Evolutionary conservation across 495 filamentous ascomycete species (phyloP).

Genomic region (Talaromyces trachyspermus): DNA sequence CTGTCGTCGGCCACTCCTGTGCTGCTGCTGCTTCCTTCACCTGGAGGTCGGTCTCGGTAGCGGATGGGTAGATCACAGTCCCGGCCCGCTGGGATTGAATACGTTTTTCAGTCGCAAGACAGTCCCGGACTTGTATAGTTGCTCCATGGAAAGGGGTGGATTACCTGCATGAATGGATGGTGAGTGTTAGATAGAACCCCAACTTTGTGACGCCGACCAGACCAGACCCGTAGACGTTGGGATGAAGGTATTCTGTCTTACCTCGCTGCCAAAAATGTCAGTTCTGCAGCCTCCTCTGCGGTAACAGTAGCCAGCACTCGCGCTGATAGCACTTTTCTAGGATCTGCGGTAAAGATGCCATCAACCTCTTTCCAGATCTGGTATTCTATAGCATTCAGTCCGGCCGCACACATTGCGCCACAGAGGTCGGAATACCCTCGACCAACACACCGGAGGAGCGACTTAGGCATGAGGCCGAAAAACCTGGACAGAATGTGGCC

Average conservation of each 20-base stretch:
- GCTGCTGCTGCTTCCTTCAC: too few relatives aligned
- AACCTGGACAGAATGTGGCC: too few relatives aligned
- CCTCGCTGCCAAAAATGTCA: not conserved
- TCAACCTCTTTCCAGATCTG: not conserved
- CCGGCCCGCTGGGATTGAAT: not conserved
- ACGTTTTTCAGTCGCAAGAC: not conserved
- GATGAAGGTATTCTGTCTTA: too few relatives aligned
- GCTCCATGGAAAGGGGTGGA: not conserved
- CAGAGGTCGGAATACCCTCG: not conserved
- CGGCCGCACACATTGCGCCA: not conserved
- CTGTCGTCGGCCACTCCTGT: too few relatives aligned
- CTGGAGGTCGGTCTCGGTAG: too few relatives aligned
- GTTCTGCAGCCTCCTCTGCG: not conserved
- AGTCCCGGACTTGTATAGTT: not conserved
- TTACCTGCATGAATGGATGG: too few relatives aligned
- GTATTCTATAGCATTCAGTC: not conserved
- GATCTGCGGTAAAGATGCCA: not conserved
- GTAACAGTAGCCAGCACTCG: not conserved
- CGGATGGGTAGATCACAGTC: not conserved
- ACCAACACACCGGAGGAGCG: not conserved
- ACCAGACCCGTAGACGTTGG: too few relatives aligned
- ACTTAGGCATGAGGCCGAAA: not conserved
- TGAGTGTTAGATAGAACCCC: too few relatives aligned
- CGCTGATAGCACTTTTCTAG: not conserved
- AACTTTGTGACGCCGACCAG: too few relatives aligned